Evolutionary conservation across 768 basidiomycete genomes (phyloP).

Genomic region (Termitomyces sp.): DNA sequence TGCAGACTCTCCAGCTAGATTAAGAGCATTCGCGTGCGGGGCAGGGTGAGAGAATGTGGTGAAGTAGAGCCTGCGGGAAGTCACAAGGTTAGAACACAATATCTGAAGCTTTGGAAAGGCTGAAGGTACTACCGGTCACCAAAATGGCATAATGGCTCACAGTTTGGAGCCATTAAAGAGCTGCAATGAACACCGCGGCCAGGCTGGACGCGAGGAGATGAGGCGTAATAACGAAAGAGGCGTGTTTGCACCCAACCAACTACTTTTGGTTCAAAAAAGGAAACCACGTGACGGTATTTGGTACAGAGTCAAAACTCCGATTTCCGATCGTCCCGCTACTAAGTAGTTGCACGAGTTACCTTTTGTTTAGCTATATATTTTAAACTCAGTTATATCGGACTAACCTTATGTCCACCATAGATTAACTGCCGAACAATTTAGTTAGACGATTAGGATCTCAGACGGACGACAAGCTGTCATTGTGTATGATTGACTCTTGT

Average conservation of each 20-base stretch:
- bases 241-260: constrained; percentile 14
- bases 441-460: too few species aligned
- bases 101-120: constrained; percentile 1
- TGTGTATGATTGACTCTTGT: not conserved
- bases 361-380: too few species aligned
- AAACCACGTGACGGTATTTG: constrained; percentile 18
- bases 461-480: not conserved
- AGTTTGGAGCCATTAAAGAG: constrained; percentile 41
- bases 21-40: constrained; percentile 61
- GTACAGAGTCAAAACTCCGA: not conserved
- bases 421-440: too few species aligned
- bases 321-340: too few species aligned
- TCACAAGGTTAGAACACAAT: constrained; percentile 8
- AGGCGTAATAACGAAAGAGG: constrained; percentile 19
- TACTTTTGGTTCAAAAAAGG: constrained; percentile 12
- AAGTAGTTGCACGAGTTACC: too few species aligned
- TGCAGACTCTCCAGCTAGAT: constrained; percentile 46
- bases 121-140: constrained; percentile 56
- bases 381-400: too few species aligned
- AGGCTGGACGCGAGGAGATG: constrained; percentile 13
- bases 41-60: constrained; percentile 81
- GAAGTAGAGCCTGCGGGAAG: constrained; percentile 65
- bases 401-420: too few species aligned
- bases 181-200: constrained; percentile 13
- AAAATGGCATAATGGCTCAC: constrained; percentile 78